Percentiles rank a stretch among this genome's conserved stretches.
Conservation (phyloP, 495 filamentous ascomycete species). For the Aspergillus ostianus region DNA sequence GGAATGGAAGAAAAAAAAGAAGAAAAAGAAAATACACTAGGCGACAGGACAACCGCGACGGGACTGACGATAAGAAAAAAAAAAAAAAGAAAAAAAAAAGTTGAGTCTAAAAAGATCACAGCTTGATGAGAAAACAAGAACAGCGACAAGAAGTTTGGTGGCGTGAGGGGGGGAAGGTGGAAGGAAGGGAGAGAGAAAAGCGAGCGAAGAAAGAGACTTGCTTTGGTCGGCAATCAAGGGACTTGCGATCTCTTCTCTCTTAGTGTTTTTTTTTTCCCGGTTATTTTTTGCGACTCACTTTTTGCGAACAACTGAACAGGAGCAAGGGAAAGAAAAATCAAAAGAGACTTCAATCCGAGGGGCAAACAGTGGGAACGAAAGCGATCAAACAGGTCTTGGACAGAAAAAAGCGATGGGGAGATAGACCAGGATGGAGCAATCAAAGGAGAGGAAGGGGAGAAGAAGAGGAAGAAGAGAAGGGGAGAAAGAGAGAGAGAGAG, state of each 20-base stretch:
- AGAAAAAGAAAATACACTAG: constrained; percentile 1
- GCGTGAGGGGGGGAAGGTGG: constrained; percentile 2
- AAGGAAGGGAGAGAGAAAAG: constrained; percentile 2
- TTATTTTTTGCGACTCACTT: background rate
- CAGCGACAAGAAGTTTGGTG: background rate
- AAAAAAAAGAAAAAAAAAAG: background rate
- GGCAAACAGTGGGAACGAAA: background rate
- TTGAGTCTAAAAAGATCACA: background rate
- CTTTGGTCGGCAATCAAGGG: constrained; percentile 17
- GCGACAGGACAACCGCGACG: background rate
- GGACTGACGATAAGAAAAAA: background rate
- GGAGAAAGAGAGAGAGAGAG: background rate
- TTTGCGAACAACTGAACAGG: background rate
- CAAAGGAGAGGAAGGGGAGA: constrained; percentile 1
- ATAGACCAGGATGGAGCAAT: constrained; percentile 6
- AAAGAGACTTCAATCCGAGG: background rate
- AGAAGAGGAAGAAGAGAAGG: background rate
- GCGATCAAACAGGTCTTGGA: background rate
- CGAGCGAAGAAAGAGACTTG: constrained; percentile 3
- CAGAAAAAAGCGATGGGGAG: constrained; percentile 11
- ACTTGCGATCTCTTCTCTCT: constrained; percentile 4
- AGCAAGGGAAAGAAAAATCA: background rate
- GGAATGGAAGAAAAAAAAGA: constrained; percentile 1
- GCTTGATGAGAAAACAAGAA: background rate
- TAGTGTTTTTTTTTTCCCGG: background rate